Evolutionary conservation across 208 protist genomes (phyloP).

Genomic region (Trypanosoma congolense): DNA sequence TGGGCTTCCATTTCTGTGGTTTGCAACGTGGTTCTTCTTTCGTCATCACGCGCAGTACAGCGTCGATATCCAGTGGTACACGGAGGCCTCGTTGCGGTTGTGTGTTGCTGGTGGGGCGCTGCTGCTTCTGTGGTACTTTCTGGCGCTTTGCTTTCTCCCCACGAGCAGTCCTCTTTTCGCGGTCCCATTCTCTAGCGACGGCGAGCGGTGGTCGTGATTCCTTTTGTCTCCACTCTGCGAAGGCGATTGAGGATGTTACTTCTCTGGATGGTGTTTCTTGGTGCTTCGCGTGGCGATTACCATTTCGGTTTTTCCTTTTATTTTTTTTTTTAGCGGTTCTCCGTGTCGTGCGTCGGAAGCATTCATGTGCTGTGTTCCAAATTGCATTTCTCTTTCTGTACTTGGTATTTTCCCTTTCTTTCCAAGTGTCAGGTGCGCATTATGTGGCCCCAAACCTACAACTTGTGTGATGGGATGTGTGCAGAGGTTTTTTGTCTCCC

Average conservation of each 20-base stretch:
- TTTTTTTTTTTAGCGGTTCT: too few species aligned
- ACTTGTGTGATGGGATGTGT: too few species aligned
- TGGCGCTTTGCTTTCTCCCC: slow-evolving; percentile 18
- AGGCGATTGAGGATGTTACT: neutral
- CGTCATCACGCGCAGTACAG: slow-evolving; percentile 10
- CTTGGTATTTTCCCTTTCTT: too few species aligned
- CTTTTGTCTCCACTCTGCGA: neutral
- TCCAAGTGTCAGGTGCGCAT: too few species aligned
- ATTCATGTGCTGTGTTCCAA: too few species aligned
- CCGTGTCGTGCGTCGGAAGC: too few species aligned
- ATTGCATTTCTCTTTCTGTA: too few species aligned
- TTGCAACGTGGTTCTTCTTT: slow-evolving; percentile 28
- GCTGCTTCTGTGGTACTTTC: slow-evolving; percentile 25
- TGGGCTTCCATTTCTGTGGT: slow-evolving; percentile 40
- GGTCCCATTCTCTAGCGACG: slow-evolving; percentile 24
- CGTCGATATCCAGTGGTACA: slow-evolving; percentile 24
- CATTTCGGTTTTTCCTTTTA: too few species aligned
- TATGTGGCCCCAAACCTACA: too few species aligned
- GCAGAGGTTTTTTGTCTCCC: too few species aligned
- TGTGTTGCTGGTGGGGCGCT: slow-evolving; percentile 15
- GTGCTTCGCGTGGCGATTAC: too few species aligned
- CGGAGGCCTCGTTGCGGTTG: slow-evolving; percentile 13
- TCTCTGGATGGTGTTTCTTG: too few species aligned
- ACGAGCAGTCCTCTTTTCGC: slow-evolving; percentile 25
- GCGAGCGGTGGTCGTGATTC: slow-evolving; percentile 12